These are phyloP conservation scores for Bathelium albidoporum DNA, from an alignment of 495 filamentous ascomycete genomes.

Conservation along the genomic window DNA sequence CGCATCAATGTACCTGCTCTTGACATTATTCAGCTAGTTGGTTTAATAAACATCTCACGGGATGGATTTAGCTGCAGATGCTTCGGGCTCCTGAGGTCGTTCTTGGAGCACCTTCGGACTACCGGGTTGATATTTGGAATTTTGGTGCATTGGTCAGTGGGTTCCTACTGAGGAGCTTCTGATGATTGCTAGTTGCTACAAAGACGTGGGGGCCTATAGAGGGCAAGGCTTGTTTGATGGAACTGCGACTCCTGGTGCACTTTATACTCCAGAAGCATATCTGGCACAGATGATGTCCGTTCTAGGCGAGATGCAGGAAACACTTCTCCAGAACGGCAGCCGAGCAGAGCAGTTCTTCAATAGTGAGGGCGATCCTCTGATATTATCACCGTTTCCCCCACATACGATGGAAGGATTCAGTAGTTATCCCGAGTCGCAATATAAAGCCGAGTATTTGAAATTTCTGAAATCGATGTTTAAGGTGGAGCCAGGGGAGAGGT, in stretches of 20 bases:
- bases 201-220: not conserved
- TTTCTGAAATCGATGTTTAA: not conserved
- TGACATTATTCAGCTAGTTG: constrained; percentile 22
- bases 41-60: constrained; percentile 27
- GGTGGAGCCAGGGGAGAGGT: not conserved
- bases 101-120: constrained; percentile 35
- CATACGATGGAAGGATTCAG: not conserved
- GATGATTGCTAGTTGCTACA: not conserved
- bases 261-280: constrained; percentile 9
- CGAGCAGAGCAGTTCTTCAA: constrained; percentile 6
- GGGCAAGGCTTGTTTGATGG: constrained; percentile 7
- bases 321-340: constrained; percentile 3
- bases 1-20: constrained; percentile 12
- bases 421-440: not conserved
- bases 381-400: not conserved
- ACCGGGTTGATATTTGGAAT: constrained; percentile 39
- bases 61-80: constrained; percentile 35
- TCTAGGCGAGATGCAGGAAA: constrained; percentile 5
- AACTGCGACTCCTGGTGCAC: not conserved
- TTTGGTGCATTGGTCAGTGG: constrained; percentile 35
- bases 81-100: constrained; percentile 39
- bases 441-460: not conserved
- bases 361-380: not conserved
- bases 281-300: constrained; percentile 9
- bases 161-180: not conserved